These are phyloP conservation scores for Euphorbia peplus DNA, from an alignment of 345 rosid species.

Conservation along the genomic window DNA sequence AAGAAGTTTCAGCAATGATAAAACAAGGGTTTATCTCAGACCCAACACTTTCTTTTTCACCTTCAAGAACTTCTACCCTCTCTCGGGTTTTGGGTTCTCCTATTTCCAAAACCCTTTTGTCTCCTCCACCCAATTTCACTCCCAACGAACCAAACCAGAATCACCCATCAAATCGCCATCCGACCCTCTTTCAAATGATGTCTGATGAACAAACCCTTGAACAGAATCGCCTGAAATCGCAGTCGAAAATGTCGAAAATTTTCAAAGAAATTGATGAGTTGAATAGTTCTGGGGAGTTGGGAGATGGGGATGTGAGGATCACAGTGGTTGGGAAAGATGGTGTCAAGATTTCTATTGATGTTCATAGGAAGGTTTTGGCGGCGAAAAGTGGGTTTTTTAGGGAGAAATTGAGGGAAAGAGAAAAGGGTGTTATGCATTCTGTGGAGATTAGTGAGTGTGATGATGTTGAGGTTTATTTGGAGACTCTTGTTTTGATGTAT, in stretches of 20 bases:
- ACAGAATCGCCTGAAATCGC: conserved; percentile 44
- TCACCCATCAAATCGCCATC: conserved; percentile 30
- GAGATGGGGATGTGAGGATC: conserved; percentile 75
- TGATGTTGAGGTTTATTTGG: conserved; percentile 86
- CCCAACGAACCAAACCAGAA: conserved; percentile 15
- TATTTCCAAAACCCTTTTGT: conserved; percentile 30
- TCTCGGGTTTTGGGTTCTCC: conserved; percentile 35
- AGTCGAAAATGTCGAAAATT: conserved; percentile 54
- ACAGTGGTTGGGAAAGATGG: conserved; percentile 77
- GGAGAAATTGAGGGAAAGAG: conserved; percentile 58
- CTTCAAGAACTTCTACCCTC: conserved; percentile 40
- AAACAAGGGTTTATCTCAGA: conserved; percentile 77
- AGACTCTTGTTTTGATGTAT: conserved; percentile 85
- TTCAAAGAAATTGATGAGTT: conserved; percentile 54
- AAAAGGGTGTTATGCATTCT: conserved; percentile 52
- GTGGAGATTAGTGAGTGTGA: conserved; percentile 95
- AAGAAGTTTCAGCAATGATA: conserved; percentile 76
- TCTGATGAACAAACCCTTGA: conserved; percentile 60
- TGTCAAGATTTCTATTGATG: not conserved
- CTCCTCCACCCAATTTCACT: conserved; percentile 43
- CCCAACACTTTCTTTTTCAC: conserved; percentile 60
- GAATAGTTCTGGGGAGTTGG: conserved; percentile 28
- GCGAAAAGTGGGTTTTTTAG: conserved; percentile 82
- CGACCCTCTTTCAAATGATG: conserved; percentile 92
- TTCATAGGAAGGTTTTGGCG: conserved; percentile 44